These are phyloP conservation scores for Wickerhamiella domercqiae DNA, from an alignment of 805 yeast genomes.

Conservation along the genomic window DNA sequence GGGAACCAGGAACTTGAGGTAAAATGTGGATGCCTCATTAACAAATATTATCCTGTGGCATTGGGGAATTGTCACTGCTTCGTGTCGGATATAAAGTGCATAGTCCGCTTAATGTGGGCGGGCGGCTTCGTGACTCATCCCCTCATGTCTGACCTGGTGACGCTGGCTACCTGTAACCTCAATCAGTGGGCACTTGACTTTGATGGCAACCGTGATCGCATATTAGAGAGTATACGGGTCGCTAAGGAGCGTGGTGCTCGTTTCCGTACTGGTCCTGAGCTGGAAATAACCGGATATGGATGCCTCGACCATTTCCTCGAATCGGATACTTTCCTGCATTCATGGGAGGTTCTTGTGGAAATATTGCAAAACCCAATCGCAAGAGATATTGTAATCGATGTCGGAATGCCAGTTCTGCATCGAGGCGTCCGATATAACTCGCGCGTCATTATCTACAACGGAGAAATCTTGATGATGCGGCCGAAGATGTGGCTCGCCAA, in stretches of 20 bases:
- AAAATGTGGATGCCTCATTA: too few species aligned
- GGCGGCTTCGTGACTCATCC: too few species aligned
- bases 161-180: slow-evolving; percentile 83
- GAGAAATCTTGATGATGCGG: slow-evolving; percentile 66
- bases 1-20: too few species aligned
- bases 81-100: too few species aligned
- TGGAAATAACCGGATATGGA: slow-evolving; percentile 80
- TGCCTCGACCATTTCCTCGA: slow-evolving; percentile 75
- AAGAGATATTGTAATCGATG: slow-evolving; percentile 64
- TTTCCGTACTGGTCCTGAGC: slow-evolving; percentile 91
- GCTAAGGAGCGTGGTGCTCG: slow-evolving; percentile 68
- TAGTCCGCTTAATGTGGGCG: too few species aligned
- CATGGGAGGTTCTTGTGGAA: slow-evolving; percentile 87
- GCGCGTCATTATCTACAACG: slow-evolving; percentile 67
- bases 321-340: slow-evolving; percentile 71
- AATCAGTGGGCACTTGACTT: slow-evolving; percentile 99
- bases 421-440: slow-evolving; percentile 84
- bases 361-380: slow-evolving; percentile 56
- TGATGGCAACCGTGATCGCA: slow-evolving; percentile 91
- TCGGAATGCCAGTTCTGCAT: slow-evolving; percentile 89
- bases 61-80: too few species aligned
- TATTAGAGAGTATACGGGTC: slow-evolving; percentile 56
- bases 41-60: too few species aligned
- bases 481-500: slow-evolving; percentile 91
- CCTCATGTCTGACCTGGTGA: slow-evolving; percentile 81